Percentiles rank a stretch among this genome's conserved stretches.
phyloP scores from a whole-genome alignment of 2,329 filamentous ascomycete genomes.

The Botryotinia narcissicola region DNA sequence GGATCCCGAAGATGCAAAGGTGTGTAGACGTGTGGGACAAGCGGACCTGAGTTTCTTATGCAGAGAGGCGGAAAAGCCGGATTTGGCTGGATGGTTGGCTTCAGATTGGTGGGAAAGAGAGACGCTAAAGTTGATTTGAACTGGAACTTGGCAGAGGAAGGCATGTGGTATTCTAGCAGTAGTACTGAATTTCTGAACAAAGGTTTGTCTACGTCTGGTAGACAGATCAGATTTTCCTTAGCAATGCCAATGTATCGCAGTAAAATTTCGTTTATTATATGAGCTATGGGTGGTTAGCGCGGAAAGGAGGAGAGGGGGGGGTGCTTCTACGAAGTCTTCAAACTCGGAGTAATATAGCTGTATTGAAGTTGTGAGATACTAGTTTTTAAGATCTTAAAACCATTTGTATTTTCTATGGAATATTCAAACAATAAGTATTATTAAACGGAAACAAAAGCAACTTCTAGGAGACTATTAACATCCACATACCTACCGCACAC shows the following conservation, averaged over 20 bases:
- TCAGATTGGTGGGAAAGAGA: background rate
- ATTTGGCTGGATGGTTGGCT: background rate
- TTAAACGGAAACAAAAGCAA: background rate
- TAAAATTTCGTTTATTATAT: background rate
- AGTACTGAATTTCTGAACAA: rapidly evolving
- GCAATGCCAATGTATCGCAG: background rate
- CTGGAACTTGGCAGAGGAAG: background rate
- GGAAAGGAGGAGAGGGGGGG: background rate
- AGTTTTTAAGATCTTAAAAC: background rate
- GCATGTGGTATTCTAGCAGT: background rate
- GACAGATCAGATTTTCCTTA: rapidly evolving
- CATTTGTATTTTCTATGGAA: background rate
- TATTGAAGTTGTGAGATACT: background rate
- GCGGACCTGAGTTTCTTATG: rapidly evolving
- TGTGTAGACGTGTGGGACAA: background rate
- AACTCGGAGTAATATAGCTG: background rate
- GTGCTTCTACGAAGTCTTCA: background rate
- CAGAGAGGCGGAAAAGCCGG: background rate
- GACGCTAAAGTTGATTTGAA: background rate
- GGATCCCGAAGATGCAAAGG: background rate
- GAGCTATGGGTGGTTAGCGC: background rate
- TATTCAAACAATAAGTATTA: background rate
- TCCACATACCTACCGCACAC: background rate
- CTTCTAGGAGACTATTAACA: background rate
- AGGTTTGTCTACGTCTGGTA: rapidly evolving